Percentiles rank a stretch among this genome's conserved stretches.
Evolutionary conservation across 2,329 filamentous ascomycete genomes (phyloP).

Genomic region (Arthrobotrys musiformis): DNA sequence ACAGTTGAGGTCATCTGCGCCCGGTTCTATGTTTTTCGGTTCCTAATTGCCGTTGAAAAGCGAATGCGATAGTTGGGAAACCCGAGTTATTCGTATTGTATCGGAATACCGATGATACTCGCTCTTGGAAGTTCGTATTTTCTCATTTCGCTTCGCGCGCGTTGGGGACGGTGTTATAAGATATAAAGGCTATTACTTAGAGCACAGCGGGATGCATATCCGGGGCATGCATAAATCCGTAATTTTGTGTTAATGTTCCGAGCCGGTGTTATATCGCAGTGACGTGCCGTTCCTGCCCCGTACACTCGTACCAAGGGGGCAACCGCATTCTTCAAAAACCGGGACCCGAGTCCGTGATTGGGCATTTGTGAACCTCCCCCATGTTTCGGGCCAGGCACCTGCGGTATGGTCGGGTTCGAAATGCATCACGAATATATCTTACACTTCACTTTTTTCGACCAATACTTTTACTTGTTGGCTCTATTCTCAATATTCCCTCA

Average conservation of each 20-base stretch:
- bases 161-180: neutral
- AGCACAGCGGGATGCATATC: neutral
- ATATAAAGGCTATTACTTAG: neutral
- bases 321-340: neutral
- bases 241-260: neutral
- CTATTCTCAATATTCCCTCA: neutral
- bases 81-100: neutral
- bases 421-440: neutral
- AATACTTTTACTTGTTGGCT: neutral
- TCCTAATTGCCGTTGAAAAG: conserved; percentile 3
- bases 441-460: neutral
- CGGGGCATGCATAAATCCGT: conserved; percentile 12
- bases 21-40: neutral
- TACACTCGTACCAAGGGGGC: neutral
- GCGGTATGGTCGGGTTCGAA: neutral
- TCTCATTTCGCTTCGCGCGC: neutral
- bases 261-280: neutral
- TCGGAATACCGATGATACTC: neutral
- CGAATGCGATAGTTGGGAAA: neutral
- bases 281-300: neutral
- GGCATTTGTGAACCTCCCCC: neutral
- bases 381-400: neutral
- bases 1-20: neutral
- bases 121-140: neutral
- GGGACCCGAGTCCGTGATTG: neutral